Evolutionary conservation across 306 rosid genomes (phyloP), one percentile per base, ranked within the genome.

Genomic region (Carpinus viminea): DNA sequence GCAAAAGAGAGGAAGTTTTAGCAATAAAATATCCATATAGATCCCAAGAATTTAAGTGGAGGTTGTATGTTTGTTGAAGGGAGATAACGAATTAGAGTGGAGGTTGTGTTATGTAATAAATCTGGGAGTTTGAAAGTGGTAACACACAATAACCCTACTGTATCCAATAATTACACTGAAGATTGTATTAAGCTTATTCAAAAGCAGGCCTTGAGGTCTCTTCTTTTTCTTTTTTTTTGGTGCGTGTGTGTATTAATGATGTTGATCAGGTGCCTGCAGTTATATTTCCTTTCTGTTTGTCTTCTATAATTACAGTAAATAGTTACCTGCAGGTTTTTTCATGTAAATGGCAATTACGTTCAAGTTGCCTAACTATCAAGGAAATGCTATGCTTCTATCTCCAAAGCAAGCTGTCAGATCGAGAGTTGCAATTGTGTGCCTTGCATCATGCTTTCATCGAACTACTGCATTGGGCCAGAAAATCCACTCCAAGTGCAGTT

Each of bases 311-410:
- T 43, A 11, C n/a, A 38, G 26, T 31, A 51, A 26, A 60, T 52
- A 43, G 41, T 61, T 50, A 12, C 54, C 45, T 79, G 54, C 62
- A 78, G 86, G 80, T 28, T 50, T 38, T 66, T 66, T 38, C 72
- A 76, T 68, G 83, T n/a, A 74, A 81, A 83, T 86, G 91, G 77
- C 70, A 28, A 56, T 80, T 55, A n/a, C 81, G 61, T 36, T 61
- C 64, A 76, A 77, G 59, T 55, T 80, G 34, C 84, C 77, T n/a
- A 55, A 65, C 73, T 46, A 71, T 83, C 76, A 78, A 69, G 74
- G 83, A 56, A 77, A 50, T 80, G 83, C 76, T 78, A 70, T 60
- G 78, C 81, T 81, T 75, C 68, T 57, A 7, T 77, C 85, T 72
- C 72, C 76, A 5, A 79, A 64, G 80, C 70, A 64, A 66, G 28